Percentiles rank a stretch among this genome's conserved stretches.
Evolutionary conservation across 73 alveolate species (phyloP).

Genomic region (Paramecium caudatum): DNA sequence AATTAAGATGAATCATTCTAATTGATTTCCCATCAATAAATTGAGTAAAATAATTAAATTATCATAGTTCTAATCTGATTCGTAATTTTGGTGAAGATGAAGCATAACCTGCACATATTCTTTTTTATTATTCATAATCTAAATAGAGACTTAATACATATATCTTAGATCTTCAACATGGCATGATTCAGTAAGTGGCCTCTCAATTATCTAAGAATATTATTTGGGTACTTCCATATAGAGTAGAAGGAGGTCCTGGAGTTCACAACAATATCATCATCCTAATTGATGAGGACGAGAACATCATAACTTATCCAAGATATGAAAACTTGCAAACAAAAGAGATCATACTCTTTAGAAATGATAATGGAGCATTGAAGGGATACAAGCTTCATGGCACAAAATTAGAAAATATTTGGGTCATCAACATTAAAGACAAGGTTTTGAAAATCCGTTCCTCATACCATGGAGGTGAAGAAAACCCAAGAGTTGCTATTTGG

Average conservation of each 20-base stretch:
- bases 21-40: slow-evolving; percentile 49
- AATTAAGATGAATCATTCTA: slow-evolving; percentile 8
- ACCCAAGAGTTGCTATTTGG: slow-evolving; percentile 74
- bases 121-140: background rate
- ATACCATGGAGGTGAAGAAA: slow-evolving; percentile 51
- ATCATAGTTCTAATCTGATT: slow-evolving; percentile 7
- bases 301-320: slow-evolving; percentile 47
- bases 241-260: slow-evolving; percentile 55
- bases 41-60: background rate
- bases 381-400: slow-evolving; percentile 1
- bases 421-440: background rate
- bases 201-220: slow-evolving; percentile 6
- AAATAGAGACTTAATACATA: slow-evolving; percentile 26
- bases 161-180: slow-evolving; percentile 47
- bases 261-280: background rate
- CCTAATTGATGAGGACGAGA: slow-evolving; percentile 47
- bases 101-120: background rate
- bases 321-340: background rate
- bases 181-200: slow-evolving; percentile 9
- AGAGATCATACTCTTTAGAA: background rate
- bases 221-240: slow-evolving; percentile 36
- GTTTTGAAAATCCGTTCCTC: slow-evolving; percentile 44
- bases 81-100: background rate
- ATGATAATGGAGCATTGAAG: background rate
- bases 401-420: slow-evolving; percentile 4